Percentiles rank a stretch among this genome's conserved stretches.
Evolutionary conservation across 306 rosid species (phyloP).

Genomic region (Lathyrus tuberosus): DNA sequence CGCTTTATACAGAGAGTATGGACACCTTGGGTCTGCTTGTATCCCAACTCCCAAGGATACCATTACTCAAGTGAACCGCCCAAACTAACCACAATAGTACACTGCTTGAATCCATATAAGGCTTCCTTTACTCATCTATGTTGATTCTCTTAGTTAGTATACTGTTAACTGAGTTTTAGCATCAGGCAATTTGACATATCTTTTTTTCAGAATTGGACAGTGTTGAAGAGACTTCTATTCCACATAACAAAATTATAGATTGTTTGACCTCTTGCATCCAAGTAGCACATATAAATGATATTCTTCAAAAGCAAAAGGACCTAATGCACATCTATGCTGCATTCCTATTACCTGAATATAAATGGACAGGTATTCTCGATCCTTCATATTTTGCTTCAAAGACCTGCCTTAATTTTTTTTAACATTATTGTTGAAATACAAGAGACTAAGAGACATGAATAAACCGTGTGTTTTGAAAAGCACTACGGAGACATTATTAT

Average conservation of each 20-base stretch:
- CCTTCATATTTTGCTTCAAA: constrained; percentile 29
- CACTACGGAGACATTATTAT: no score
- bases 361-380: constrained; percentile 79
- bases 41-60: not conserved
- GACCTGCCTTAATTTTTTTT: constrained; percentile 23
- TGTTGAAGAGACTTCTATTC: constrained; percentile 59
- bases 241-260: constrained; percentile 71
- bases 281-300: constrained; percentile 68
- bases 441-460: no score
- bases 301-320: constrained; percentile 71
- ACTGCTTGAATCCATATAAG: not conserved
- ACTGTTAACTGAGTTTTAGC: not conserved
- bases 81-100: not conserved
- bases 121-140: not conserved
- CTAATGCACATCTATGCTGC: constrained; percentile 56
- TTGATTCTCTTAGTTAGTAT: constrained; percentile 7
- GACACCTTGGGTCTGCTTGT: not conserved
- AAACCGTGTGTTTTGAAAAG: no score
- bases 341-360: constrained; percentile 63
- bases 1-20: not conserved
- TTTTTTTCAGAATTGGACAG: constrained; percentile 56
- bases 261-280: constrained; percentile 85
- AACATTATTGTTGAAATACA: no score
- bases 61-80: not conserved
- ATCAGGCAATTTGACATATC: constrained; percentile 19